A percentile compares a stretch with the other conserved stretches of the same genome.
phyloP scores from a whole-genome alignment of 257 asterid genomes.

The Avicennia marina region DNA sequence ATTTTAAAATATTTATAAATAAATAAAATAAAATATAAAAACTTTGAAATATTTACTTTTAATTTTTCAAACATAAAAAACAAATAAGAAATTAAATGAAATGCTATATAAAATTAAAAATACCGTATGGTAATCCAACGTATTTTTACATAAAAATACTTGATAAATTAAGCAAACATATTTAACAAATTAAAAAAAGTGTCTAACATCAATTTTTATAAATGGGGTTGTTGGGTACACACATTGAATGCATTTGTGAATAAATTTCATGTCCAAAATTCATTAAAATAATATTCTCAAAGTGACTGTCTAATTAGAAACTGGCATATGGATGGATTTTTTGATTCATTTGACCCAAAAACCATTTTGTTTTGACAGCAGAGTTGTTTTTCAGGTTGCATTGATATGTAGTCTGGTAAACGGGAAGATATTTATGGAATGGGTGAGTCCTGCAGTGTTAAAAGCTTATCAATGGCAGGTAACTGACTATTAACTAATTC shows the following conservation, averaged over 20 bases:
- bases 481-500: constrained; percentile 4
- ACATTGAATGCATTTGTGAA: not conserved
- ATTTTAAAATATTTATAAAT: no score
- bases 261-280: not conserved
- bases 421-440: constrained; percentile 94
- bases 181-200: no score
- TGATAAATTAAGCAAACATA: no score
- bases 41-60: no score
- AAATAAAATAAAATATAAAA: no score
- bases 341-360: not conserved
- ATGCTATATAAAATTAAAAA: no score
- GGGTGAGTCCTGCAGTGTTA: constrained; percentile 96
- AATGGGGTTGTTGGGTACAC: not conserved
- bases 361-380: not conserved
- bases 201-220: no score
- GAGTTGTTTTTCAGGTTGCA: constrained; percentile 57
- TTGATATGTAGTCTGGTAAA: constrained; percentile 71
- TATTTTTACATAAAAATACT: no score
- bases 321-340: not conserved
- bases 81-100: no score
- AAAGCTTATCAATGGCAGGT: constrained; percentile 97
- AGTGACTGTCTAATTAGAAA: not conserved
- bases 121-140: no score
- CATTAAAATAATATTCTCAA: not conserved
- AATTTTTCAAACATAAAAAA: no score